phyloP scores from a whole-genome alignment of 2,329 filamentous ascomycete genomes.

The Corniculantispora saksenae region DNA sequence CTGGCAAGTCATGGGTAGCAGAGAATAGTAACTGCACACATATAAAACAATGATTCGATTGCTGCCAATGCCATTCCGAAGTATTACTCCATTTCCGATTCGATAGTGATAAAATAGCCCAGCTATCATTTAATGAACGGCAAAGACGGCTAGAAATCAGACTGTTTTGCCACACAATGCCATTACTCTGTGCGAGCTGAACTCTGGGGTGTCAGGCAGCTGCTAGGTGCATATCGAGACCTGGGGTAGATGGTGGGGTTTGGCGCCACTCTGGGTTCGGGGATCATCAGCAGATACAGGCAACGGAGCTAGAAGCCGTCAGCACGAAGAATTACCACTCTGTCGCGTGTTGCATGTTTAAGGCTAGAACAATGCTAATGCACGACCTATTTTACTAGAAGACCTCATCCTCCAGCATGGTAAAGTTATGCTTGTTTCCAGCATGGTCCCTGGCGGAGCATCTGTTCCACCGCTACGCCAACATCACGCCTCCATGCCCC shows the following conservation, averaged over 20 bases:
- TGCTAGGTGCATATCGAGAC: neutral
- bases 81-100: neutral
- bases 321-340: neutral
- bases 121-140: neutral
- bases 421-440: neutral
- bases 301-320: neutral
- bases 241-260: slow-evolving; percentile 1
- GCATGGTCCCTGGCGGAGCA: neutral
- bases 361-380: neutral
- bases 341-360: neutral
- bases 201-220: neutral
- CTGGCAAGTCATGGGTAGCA: no score
- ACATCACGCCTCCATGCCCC: neutral
- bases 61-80: neutral
- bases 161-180: neutral
- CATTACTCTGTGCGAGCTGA: neutral
- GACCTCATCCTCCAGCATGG: neutral
- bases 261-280: neutral
- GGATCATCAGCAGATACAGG: neutral
- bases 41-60: no score
- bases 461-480: neutral
- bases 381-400: neutral
- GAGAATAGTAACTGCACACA: no score
- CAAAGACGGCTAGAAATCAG: neutral
- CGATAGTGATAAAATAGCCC: neutral